These are phyloP conservation scores for Phoma sp. DNA, from an alignment of 2,329 filamentous ascomycete genomes.

Conservation along the genomic window DNA sequence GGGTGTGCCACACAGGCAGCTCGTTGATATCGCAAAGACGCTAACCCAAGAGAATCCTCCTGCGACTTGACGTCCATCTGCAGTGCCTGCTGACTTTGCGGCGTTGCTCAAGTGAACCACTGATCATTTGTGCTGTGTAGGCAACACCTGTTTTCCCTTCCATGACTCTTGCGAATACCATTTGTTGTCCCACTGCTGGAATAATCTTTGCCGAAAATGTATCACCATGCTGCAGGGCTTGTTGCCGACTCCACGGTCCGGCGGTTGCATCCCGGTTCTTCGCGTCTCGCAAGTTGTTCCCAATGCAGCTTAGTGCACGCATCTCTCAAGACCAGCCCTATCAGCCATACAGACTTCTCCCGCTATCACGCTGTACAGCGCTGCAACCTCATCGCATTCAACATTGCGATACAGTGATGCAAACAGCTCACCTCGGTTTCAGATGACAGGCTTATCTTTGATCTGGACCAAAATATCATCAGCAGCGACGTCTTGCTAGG, in stretches of 20 bases:
- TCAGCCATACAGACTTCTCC: slow-evolving; percentile 23
- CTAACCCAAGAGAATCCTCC: neutral
- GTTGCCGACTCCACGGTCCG: slow-evolving; percentile 15
- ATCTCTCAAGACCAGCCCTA: slow-evolving; percentile 31
- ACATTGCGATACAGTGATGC: neutral
- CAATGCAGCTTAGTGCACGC: slow-evolving; percentile 3
- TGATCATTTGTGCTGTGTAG: neutral
- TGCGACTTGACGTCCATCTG: slow-evolving; percentile 7
- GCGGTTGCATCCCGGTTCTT: slow-evolving; percentile 11
- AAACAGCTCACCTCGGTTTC: slow-evolving; percentile 18
- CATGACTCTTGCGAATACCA: neutral
- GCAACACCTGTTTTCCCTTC: neutral
- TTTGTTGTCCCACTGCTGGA: slow-evolving; percentile 3
- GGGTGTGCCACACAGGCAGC: slow-evolving; percentile 6
- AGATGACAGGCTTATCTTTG: slow-evolving; percentile 4
- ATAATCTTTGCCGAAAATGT: slow-evolving; percentile 6
- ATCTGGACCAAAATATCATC: neutral
- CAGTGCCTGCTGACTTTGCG: slow-evolving; percentile 3
- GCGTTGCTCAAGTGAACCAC: neutral
- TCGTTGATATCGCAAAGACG: slow-evolving; percentile 11
- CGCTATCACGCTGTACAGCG: slow-evolving; percentile 11
- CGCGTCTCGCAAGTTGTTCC: slow-evolving; percentile 20
- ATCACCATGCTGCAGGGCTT: slow-evolving; percentile 10
- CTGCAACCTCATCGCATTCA: slow-evolving; percentile 4
- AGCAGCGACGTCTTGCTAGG: neutral